Percentiles rank a stretch among this genome's conserved stretches.
These are phyloP conservation scores for Fusarium nematophilum DNA, from an alignment of 2,329 filamentous ascomycete species.

Conservation along the genomic window DNA sequence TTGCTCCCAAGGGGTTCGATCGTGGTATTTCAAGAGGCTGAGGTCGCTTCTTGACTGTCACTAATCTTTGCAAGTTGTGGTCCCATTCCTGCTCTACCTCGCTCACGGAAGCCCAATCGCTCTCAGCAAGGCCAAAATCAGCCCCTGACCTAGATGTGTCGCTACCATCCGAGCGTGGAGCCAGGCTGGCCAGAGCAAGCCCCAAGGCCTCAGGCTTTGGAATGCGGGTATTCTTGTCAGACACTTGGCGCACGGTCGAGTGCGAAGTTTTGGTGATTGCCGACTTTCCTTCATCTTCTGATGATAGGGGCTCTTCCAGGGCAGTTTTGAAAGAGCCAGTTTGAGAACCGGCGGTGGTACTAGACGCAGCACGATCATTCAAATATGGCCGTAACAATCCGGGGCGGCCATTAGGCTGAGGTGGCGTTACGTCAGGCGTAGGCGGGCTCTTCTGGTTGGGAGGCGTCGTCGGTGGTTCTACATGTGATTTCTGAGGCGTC, in stretches of 20 bases:
- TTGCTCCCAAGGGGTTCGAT: constrained; percentile 45
- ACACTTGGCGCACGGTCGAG: constrained; percentile 55
- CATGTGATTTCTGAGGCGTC: constrained; percentile 53
- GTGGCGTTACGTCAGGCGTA: constrained; percentile 81
- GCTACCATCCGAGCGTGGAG: constrained; percentile 54
- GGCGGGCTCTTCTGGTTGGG: constrained; percentile 75
- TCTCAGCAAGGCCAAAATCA: constrained; percentile 66
- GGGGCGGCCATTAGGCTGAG: constrained; percentile 60
- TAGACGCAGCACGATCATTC: constrained; percentile 62
- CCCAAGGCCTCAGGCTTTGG: constrained; percentile 52
- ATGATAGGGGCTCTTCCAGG: constrained; percentile 71
- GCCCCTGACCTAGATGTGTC: constrained; percentile 57
- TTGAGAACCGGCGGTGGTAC: constrained; percentile 68
- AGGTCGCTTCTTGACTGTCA: constrained; percentile 62
- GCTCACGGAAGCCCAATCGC: constrained; percentile 63
- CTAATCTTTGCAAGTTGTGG: constrained; percentile 64
- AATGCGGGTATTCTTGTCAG: constrained; percentile 37
- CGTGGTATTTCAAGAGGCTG: constrained; percentile 41
- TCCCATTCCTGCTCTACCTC: constrained; percentile 68
- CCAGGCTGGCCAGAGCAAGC: constrained; percentile 56
- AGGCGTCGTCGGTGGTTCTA: constrained; percentile 66
- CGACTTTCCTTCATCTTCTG: constrained; percentile 66
- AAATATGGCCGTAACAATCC: constrained; percentile 59
- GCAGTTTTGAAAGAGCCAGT: constrained; percentile 80
- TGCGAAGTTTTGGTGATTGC: constrained; percentile 58